Percentiles rank a stretch among this genome's conserved stretches.
Evolutionary conservation across 2,329 filamentous ascomycete genomes (phyloP).

Genomic region (Penicillium palitans): DNA sequence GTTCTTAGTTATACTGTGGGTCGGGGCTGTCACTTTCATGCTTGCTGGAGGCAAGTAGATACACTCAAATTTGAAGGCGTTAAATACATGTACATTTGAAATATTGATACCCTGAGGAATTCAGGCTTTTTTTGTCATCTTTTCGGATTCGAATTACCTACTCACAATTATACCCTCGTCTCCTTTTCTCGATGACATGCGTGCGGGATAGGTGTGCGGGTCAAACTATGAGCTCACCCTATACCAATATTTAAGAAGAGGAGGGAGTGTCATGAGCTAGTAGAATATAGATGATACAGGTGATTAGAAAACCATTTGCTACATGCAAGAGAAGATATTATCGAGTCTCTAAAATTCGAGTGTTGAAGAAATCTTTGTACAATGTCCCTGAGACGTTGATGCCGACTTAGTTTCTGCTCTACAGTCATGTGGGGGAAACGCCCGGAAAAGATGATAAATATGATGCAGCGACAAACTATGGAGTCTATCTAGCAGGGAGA

Average conservation of each 20-base stretch:
- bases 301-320: not conserved
- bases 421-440: not conserved
- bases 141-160: not conserved
- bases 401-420: not conserved
- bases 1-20: conserved; percentile 18
- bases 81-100: not conserved
- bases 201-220: not conserved
- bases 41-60: not conserved
- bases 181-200: not conserved
- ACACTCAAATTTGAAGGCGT: not conserved
- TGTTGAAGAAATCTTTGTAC: too few relatives aligned
- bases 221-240: not conserved
- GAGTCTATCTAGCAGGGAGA: not conserved
- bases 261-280: not conserved
- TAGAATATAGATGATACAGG: not conserved
- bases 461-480: not conserved
- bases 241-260: not conserved
- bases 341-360: not conserved
- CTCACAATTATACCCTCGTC: not conserved
- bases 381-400: too few relatives aligned
- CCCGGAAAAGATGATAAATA: not conserved
- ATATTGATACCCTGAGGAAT: not conserved
- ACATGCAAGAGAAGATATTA: too few relatives aligned
- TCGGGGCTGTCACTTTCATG: conserved; percentile 3
- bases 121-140: not conserved